Evolutionary conservation across 805 yeast genomes (phyloP).

Genomic region (Saccharomycopsis sp.): DNA sequence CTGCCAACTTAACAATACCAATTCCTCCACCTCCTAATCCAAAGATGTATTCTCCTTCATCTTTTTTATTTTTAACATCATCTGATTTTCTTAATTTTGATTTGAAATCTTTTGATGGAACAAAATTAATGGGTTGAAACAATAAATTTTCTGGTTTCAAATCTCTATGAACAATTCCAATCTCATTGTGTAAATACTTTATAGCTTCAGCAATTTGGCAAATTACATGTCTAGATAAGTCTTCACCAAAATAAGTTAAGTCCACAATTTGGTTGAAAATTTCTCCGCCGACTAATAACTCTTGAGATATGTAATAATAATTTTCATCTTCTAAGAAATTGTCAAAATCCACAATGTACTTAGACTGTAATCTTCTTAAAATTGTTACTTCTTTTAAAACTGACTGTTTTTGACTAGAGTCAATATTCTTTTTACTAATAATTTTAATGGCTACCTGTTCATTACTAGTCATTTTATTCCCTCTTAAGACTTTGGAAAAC

Average conservation of each 20-base stretch:
- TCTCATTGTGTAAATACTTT: constrained; percentile 57
- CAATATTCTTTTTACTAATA: constrained; percentile 61
- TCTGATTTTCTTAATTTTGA: constrained; percentile 48
- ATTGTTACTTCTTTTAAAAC: constrained; percentile 75
- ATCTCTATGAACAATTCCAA: constrained; percentile 77
- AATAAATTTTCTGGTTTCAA: constrained; percentile 73
- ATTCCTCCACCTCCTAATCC: constrained; percentile 90
- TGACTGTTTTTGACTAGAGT: constrained; percentile 49
- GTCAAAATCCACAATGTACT: constrained; percentile 53
- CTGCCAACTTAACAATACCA: constrained; percentile 85
- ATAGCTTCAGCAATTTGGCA: constrained; percentile 55
- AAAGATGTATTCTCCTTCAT: constrained; percentile 77
- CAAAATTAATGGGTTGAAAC: constrained; percentile 46
- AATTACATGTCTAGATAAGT: constrained; percentile 52
- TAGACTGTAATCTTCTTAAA: constrained; percentile 54
- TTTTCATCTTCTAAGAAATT: constrained; percentile 55
- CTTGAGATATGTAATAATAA: constrained; percentile 62
- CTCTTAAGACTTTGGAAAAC: constrained; percentile 64
- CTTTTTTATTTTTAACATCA: constrained; percentile 58
- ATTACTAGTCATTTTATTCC: constrained; percentile 22
- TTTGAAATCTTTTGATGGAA: constrained; percentile 25
- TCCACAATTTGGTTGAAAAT: constrained; percentile 58
- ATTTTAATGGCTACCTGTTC: constrained; percentile 41
- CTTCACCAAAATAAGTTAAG: constrained; percentile 56
- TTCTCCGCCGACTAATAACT: constrained; percentile 70